Conservation (phyloP, 2,329 filamentous ascomycete species). For the Ustulina deusta region DNA sequence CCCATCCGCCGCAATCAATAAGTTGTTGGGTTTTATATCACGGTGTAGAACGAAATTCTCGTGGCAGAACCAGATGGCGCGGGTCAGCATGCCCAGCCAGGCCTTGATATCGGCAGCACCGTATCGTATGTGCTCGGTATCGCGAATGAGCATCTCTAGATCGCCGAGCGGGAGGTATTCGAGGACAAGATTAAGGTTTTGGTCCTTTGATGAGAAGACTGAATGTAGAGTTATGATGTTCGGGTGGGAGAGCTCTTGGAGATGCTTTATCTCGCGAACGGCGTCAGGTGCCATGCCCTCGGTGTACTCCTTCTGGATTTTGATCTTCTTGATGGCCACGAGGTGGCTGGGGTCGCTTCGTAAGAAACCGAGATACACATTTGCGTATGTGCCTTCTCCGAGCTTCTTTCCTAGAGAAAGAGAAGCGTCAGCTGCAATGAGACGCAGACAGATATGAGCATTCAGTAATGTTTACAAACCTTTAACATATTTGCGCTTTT, state of each 20-base stretch:
- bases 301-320: conserved; percentile 84
- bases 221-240: conserved; percentile 95
- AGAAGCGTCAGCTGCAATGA: conserved; percentile 23
- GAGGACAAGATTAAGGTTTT: conserved; percentile 95
- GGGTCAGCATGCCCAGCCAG: conserved; percentile 97
- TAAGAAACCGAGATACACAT: conserved; percentile 90
- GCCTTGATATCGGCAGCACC: conserved; percentile 92
- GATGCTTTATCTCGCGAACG: conserved; percentile 93
- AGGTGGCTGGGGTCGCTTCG: conserved; percentile 76
- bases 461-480: conserved; percentile 59
- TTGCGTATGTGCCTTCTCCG: conserved; percentile 96
- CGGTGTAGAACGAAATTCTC: conserved; percentile 93
- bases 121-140: conserved; percentile 81
- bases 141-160: conserved; percentile 92
- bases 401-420: conserved; percentile 78
- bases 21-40: conserved; percentile 99
- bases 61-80: conserved; percentile 96
- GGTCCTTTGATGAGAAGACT: conserved; percentile 95
- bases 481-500: conserved; percentile 91
- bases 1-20: conserved; percentile 92
- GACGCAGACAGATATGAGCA: neutral
- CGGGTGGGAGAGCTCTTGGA: conserved; percentile 92
- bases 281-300: conserved; percentile 96
- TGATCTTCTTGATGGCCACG: conserved; percentile 95
- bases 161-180: conserved; percentile 95